These are phyloP conservation scores for Cercophora newfieldiana DNA, from an alignment of 495 filamentous ascomycete species.

Conservation along the genomic window DNA sequence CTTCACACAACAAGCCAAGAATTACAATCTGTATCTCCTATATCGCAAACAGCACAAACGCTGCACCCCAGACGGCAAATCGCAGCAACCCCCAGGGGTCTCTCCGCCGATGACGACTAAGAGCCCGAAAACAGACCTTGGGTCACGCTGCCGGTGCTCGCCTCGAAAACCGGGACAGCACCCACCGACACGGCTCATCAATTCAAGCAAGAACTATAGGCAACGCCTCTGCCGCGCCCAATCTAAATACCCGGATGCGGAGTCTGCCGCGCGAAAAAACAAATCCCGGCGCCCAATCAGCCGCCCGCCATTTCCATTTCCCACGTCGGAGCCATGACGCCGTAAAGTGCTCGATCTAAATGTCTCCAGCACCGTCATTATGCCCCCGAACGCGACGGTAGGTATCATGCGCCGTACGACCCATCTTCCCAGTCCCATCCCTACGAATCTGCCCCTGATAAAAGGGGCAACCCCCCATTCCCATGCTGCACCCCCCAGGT, in stretches of 20 bases:
- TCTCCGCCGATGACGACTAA: no score
- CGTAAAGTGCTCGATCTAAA: slow-evolving; percentile 12
- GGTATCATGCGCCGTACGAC: not conserved
- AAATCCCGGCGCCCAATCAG: slow-evolving; percentile 10
- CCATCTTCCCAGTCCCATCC: not conserved
- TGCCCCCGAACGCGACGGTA: not conserved
- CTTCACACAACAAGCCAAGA: not conserved
- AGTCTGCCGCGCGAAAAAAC: not conserved
- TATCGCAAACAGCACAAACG: not conserved
- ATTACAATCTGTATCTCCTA: not conserved
- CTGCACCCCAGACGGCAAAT: not conserved
- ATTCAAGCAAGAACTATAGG: not conserved
- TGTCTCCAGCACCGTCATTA: not conserved
- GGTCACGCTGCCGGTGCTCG: no score
- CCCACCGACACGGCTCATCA: no score
- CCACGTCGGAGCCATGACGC: slow-evolving; percentile 3
- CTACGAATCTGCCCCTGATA: not conserved
- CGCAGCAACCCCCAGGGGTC: not conserved
- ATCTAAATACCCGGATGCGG: slow-evolving; percentile 17
- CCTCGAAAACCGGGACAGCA: not conserved
- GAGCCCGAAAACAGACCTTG: no score
- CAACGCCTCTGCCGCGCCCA: not conserved
- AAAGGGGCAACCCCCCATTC: not conserved
- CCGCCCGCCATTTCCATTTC: not conserved
- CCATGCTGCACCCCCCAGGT: not conserved